These are phyloP conservation scores for Mucor mucedo DNA, from an alignment of 371 early-diverging fungal species.

Conservation along the genomic window DNA sequence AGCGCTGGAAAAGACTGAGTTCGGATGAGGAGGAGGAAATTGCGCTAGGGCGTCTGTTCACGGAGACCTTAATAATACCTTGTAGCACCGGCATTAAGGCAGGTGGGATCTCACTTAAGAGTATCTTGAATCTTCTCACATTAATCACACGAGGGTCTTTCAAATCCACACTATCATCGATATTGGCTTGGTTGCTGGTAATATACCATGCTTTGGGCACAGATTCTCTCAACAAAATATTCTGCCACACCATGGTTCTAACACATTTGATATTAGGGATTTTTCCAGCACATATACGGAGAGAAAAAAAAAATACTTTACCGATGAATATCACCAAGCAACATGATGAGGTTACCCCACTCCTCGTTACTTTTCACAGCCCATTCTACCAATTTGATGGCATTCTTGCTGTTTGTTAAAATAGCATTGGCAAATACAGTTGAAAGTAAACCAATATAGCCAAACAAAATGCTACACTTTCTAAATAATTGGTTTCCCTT, in stretches of 20 bases:
- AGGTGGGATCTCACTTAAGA: slow-evolving; percentile 72
- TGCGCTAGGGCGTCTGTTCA: slow-evolving; percentile 60
- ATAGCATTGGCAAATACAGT: slow-evolving; percentile 24
- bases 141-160: slow-evolving; percentile 71
- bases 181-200: slow-evolving; percentile 14
- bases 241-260: slow-evolving; percentile 70
- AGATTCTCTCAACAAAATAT: slow-evolving; percentile 58
- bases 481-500: slow-evolving; percentile 20
- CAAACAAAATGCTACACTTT: slow-evolving; percentile 27
- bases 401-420: slow-evolving; percentile 17
- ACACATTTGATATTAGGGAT: too few species aligned
- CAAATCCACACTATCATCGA: slow-evolving; percentile 30
- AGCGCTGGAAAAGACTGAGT: slow-evolving; percentile 45
- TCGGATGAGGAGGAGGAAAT: neutral
- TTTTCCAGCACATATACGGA: neutral
- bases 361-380: slow-evolving; percentile 34
- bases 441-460: slow-evolving; percentile 27
- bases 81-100: slow-evolving; percentile 72
- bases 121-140: slow-evolving; percentile 62
- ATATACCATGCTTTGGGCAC: slow-evolving; percentile 74
- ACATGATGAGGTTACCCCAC: slow-evolving; percentile 52
- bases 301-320: slow-evolving; percentile 1
- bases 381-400: slow-evolving; percentile 20
- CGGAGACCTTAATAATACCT: slow-evolving; percentile 72
- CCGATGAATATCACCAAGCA: slow-evolving; percentile 69